A percentile compares a stretch with the other conserved stretches of the same genome.
These are phyloP conservation scores for Botrytis byssoidea DNA, from an alignment of 2,329 filamentous ascomycete genomes.

Conservation along the genomic window DNA sequence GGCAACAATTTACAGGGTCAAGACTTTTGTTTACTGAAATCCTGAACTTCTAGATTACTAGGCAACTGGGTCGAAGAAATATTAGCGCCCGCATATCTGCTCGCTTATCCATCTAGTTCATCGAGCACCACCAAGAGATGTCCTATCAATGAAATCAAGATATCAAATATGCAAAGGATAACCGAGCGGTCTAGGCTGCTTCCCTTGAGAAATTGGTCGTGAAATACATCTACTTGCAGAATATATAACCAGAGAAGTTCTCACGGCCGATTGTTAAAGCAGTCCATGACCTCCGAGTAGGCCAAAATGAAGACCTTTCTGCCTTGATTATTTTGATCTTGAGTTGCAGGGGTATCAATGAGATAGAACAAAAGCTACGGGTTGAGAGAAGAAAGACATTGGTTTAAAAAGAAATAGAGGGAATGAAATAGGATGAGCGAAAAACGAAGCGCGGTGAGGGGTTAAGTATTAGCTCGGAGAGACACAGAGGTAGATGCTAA, in stretches of 20 bases:
- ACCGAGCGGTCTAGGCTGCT: not conserved
- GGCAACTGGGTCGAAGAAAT: no score
- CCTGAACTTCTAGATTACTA: not conserved
- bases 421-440: not conserved
- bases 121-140: not conserved
- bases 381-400: not conserved
- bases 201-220: not conserved
- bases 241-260: not conserved
- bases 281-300: fast-evolving
- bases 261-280: not conserved
- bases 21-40: not conserved
- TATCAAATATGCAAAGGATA: no score
- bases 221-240: not conserved
- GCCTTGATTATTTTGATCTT: not conserved
- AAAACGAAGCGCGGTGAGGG: not conserved
- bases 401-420: not conserved
- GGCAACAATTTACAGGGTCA: not conserved
- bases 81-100: not conserved
- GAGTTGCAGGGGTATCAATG: not conserved
- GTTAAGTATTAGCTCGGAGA: not conserved
- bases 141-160: not conserved
- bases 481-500: not conserved
- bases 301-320: not conserved
- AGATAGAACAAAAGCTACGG: not conserved
- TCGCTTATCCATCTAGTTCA: not conserved